phyloP scores from a whole-genome alignment of 768 basidiomycete genomes.

The Neoboletus subvelutipes region DNA sequence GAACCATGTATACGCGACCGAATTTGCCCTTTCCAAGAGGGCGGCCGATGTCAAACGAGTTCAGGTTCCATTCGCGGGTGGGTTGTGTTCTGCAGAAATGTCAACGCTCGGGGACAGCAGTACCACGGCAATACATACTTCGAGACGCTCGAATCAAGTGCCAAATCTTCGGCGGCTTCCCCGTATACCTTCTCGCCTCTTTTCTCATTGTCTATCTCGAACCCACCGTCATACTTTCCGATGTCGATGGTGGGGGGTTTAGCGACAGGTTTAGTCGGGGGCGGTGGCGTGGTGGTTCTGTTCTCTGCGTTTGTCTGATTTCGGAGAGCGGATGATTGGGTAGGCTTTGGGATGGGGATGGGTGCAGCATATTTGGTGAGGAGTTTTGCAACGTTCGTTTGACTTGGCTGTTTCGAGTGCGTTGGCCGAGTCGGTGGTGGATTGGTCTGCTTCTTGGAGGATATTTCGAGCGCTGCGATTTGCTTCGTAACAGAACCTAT shows the following conservation, averaged over 20 bases:
- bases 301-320: constrained; percentile 34
- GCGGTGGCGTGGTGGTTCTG: constrained; percentile 28
- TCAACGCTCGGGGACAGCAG: not conserved
- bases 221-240: constrained; percentile 92
- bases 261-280: constrained; percentile 19
- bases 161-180: constrained; percentile 76
- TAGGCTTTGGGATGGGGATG: constrained; percentile 39
- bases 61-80: constrained; percentile 82
- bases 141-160: constrained; percentile 79
- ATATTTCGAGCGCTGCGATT: constrained; percentile 67
- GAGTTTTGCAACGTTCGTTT: constrained; percentile 65
- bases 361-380: constrained; percentile 74
- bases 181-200: constrained; percentile 72
- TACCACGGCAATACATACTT: constrained; percentile 42
- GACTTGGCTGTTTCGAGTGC: constrained; percentile 55
- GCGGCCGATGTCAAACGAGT: constrained; percentile 90
- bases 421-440: constrained; percentile 29
- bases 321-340: constrained; percentile 43
- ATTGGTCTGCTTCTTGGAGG: constrained; percentile 46
- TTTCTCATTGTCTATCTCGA: constrained; percentile 87
- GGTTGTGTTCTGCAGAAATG: constrained; percentile 53
- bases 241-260: constrained; percentile 56
- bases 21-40: constrained; percentile 99
- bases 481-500: constrained; percentile 59
- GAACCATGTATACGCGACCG: constrained; percentile 97